Evolutionary conservation across 768 basidiomycete species (phyloP).

Genomic region (Dictyophora rubrovolvata): DNA sequence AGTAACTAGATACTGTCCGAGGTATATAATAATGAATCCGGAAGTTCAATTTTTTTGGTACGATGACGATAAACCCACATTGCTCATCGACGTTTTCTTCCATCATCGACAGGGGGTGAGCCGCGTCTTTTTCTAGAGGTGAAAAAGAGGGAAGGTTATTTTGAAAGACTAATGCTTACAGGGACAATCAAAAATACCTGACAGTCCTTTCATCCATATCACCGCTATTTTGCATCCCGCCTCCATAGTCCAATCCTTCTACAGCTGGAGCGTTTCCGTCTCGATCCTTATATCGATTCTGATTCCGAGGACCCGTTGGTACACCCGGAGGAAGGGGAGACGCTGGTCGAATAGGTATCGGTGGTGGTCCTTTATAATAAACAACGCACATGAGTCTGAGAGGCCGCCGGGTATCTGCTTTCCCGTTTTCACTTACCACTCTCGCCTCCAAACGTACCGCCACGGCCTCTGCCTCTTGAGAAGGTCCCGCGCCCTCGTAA

Average conservation of each 20-base stretch:
- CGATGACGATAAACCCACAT: too few species aligned
- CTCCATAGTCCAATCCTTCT: constrained; percentile 84
- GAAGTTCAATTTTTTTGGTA: too few species aligned
- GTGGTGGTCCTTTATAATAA: constrained; percentile 21
- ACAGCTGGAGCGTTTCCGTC: constrained; percentile 79
- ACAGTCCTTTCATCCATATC: background rate
- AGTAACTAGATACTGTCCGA: too few species aligned
- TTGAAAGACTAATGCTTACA: background rate
- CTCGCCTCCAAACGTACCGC: constrained; percentile 29
- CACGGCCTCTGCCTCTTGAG: constrained; percentile 26
- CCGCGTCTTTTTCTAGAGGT: background rate
- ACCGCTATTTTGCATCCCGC: constrained; percentile 15
- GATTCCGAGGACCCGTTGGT: constrained; percentile 79
- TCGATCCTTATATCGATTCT: constrained; percentile 84
- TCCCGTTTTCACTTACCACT: constrained; percentile 22
- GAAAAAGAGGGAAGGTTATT: background rate
- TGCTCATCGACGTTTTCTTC: background rate
- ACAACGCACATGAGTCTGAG: constrained; percentile 14
- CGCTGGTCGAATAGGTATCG: constrained; percentile 60
- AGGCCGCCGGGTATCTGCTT: constrained; percentile 22
- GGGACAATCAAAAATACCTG: background rate
- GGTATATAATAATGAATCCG: too few species aligned
- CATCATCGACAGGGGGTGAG: background rate
- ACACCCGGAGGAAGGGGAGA: constrained; percentile 82
- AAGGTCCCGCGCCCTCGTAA: constrained; percentile 35